Base-by-base conservation (phyloP, 331 rosid genomes). In the Saraca asoca region DNA sequence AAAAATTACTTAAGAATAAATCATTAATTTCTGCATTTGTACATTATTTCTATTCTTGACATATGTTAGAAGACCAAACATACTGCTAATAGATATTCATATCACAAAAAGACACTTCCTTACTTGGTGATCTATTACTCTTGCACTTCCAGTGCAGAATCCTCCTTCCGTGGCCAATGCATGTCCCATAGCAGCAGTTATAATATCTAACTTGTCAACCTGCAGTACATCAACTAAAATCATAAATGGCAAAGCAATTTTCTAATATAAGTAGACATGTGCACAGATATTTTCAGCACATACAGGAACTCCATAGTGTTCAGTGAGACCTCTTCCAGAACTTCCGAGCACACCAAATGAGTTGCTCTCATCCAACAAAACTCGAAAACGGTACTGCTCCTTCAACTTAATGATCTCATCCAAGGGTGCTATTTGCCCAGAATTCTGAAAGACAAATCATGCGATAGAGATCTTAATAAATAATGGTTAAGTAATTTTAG, bases 81-180 rank as follows among this genome's bases (percentile, higher is more conserved):
- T 14, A 50, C 38, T 13, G n/a, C 66, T 45, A 4, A 24, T 29
- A 52, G 35, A 45, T 46, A 52, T 63, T 38, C 59, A 65, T 38
- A 60, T 76, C 69, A 62, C 52, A 53, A 31, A 46, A 34, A 72
- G 31, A 53, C 66, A 70, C 17, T 60, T 68, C 69, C 86, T 53
- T 80, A 94, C 99, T 72, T 94, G 99, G 83, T 94, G 99, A 74
- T 94, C 99, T 62, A 91, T 85, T 70, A 94, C 97, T 74, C 96
- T 80, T 50, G 96, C 79, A 72, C 77, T 94, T 80, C 97, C 99
- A 1, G 96, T 94, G 89, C 99, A 90, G 83, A 94, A 94, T 70
- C 99, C 99, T 75, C 99, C 99, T 79, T 90, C 99, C 29, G 97
- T 44, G 18, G 99, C 99, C 76, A 94, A 78, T 55, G 97, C 95